phyloP scores from a whole-genome alignment of 163 green algal genomes.

The Volvox carteri region DNA sequence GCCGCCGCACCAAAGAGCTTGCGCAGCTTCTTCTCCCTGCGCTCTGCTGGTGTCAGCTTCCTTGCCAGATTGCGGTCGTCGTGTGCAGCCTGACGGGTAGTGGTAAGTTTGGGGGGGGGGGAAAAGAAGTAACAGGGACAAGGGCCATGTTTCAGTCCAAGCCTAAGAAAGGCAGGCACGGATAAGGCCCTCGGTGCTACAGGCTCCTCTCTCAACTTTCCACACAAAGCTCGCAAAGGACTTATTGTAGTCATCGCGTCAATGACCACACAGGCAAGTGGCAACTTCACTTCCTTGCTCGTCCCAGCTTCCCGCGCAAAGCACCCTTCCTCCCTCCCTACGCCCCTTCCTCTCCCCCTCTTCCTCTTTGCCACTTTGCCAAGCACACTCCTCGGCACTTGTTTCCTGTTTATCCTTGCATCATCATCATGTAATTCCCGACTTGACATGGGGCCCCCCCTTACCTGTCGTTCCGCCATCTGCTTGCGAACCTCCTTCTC shows the following conservation, averaged over 20 bases:
- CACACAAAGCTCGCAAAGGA: too few species aligned
- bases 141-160: too few species aligned
- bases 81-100: constrained; percentile 86
- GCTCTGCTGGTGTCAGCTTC: constrained; percentile 95
- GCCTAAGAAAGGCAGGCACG: too few species aligned
- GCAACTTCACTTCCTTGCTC: too few species aligned
- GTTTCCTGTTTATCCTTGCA: not conserved
- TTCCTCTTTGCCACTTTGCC: not conserved
- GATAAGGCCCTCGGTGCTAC: too few species aligned
- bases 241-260: too few species aligned
- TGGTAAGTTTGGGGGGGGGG: not conserved
- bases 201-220: too few species aligned
- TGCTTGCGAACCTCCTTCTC: constrained; percentile 93
- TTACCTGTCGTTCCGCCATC: constrained; percentile 84
- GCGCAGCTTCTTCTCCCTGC: constrained; percentile 89
- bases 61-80: constrained; percentile 97
- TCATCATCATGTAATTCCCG: not conserved
- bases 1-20: constrained; percentile 75
- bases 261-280: too few species aligned
- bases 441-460: not conserved
- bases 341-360: not conserved
- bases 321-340: not conserved
- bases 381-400: not conserved
- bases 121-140: too few species aligned
- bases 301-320: not conserved